Conservation (phyloP, 2,329 filamentous ascomycete genomes). For the Clonostachys rhizophaga region DNA sequence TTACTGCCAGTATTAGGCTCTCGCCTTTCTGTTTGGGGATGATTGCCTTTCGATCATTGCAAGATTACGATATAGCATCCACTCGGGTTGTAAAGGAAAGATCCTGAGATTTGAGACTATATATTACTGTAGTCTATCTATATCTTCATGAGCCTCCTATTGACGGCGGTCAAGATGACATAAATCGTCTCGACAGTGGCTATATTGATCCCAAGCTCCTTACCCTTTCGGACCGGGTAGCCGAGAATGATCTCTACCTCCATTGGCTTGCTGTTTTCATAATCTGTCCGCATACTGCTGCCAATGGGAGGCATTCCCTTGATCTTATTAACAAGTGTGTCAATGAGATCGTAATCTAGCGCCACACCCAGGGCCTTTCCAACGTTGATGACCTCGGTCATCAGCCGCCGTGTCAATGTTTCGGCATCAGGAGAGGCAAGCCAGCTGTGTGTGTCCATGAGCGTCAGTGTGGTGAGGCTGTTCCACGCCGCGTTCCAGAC, state of each 20-base stretch:
- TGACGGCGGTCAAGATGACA: slow-evolving; percentile 1
- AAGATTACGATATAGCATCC: no score
- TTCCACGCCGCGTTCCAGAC: slow-evolving; percentile 59
- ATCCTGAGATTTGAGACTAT: no score
- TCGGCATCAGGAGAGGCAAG: slow-evolving; percentile 38
- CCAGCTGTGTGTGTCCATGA: slow-evolving; percentile 45
- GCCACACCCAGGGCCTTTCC: slow-evolving; percentile 46
- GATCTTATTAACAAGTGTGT: slow-evolving; percentile 36
- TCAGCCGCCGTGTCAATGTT: slow-evolving; percentile 42
- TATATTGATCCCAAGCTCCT: slow-evolving; percentile 58
- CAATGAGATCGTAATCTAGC: slow-evolving; percentile 38
- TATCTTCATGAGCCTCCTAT: not conserved
- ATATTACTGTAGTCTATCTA: not conserved
- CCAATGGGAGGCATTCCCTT: slow-evolving; percentile 28
- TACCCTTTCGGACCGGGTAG: slow-evolving; percentile 63
- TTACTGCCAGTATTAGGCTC: no score
- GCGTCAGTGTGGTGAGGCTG: slow-evolving; percentile 50
- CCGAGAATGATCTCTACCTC: slow-evolving; percentile 70
- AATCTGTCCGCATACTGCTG: slow-evolving; percentile 64
- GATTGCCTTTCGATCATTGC: no score
- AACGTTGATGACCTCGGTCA: slow-evolving; percentile 48
- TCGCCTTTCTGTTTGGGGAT: no score
- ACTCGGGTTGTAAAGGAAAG: no score
- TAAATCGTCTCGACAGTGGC: slow-evolving; percentile 63
- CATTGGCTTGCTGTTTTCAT: slow-evolving; percentile 60